phyloP scores from a whole-genome alignment of 2,329 filamentous ascomycete genomes.

The Capronia americana region DNA sequence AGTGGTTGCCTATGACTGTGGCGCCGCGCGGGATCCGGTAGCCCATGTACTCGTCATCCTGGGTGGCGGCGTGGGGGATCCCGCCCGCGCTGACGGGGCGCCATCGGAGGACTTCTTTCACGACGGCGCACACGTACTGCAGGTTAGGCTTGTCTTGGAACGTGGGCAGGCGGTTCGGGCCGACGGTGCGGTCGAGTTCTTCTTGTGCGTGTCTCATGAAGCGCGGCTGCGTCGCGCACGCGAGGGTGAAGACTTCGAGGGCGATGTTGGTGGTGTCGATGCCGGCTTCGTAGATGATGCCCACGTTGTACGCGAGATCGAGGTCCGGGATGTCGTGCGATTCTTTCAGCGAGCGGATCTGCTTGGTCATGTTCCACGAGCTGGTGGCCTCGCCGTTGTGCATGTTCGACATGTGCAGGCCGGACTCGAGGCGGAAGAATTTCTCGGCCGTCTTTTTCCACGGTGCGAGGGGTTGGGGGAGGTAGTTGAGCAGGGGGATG shows the following conservation, averaged over 20 bases:
- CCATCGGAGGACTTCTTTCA: slow-evolving; percentile 46
- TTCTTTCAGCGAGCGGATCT: slow-evolving; percentile 42
- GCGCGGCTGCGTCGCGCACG: slow-evolving; percentile 40
- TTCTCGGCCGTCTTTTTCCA: slow-evolving; percentile 51
- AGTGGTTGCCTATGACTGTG: slow-evolving; percentile 53
- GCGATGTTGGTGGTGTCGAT: slow-evolving; percentile 43
- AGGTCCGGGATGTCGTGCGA: slow-evolving; percentile 51
- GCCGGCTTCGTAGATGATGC: slow-evolving; percentile 45
- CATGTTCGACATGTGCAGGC: slow-evolving; percentile 35
- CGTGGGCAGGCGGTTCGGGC: slow-evolving; percentile 41
- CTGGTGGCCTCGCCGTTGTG: slow-evolving; percentile 19
- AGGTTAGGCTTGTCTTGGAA: slow-evolving; percentile 46
- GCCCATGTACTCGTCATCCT: slow-evolving; percentile 58
- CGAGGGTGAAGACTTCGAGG: slow-evolving; percentile 43
- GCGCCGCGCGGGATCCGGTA: slow-evolving; percentile 58
- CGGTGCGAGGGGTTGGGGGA: slow-evolving; percentile 53
- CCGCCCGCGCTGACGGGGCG: slow-evolving; percentile 49
- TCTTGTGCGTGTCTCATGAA: slow-evolving; percentile 36
- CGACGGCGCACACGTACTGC: slow-evolving; percentile 44
- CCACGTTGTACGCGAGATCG: slow-evolving; percentile 54
- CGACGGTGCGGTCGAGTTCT: slow-evolving; percentile 47
- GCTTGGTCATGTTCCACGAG: slow-evolving; percentile 40
- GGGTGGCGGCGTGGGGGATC: slow-evolving; percentile 47
- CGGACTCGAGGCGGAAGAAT: slow-evolving; percentile 39
- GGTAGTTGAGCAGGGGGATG: slow-evolving; percentile 51